Evolutionary conservation across 257 asterid genomes (phyloP).

Genomic region (Penstemon newberryi): DNA sequence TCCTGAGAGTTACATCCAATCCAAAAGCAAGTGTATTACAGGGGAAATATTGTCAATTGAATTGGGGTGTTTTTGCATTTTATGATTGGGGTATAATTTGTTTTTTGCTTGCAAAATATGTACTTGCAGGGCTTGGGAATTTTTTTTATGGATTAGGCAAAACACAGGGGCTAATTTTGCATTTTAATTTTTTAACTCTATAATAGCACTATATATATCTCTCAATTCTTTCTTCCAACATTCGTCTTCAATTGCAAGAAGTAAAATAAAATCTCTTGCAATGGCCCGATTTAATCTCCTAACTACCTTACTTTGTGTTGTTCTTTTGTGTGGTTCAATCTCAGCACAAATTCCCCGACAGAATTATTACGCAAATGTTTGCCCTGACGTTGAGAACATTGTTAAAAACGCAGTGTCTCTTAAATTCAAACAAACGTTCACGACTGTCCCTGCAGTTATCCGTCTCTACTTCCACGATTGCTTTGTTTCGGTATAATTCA

Average conservation of each 20-base stretch:
- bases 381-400: conserved; percentile 73
- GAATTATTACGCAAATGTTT: conserved; percentile 51
- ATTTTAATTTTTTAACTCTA: not conserved
- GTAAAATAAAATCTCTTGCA: not conserved
- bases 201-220: not conserved
- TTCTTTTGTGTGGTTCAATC: conserved; percentile 30
- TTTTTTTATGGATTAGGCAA: not conserved
- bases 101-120: too few species aligned
- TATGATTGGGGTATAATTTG: too few species aligned
- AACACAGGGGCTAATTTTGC: not conserved
- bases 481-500: conserved; percentile 49
- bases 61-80: too few species aligned
- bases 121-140: not conserved
- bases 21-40: too few species aligned
- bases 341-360: conserved; percentile 47
- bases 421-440: conserved; percentile 66
- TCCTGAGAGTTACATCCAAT: too few species aligned
- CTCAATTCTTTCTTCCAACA: not conserved
- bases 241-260: not conserved
- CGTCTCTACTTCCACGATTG: conserved; percentile 92
- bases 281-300: conserved; percentile 39
- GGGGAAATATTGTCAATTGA: too few species aligned
- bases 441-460: conserved; percentile 62
- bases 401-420: conserved; percentile 51
- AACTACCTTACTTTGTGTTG: conserved; percentile 26